Base-by-base conservation (phyloP, 305 asterid genomes). In the Solanum hybrid region DNA sequence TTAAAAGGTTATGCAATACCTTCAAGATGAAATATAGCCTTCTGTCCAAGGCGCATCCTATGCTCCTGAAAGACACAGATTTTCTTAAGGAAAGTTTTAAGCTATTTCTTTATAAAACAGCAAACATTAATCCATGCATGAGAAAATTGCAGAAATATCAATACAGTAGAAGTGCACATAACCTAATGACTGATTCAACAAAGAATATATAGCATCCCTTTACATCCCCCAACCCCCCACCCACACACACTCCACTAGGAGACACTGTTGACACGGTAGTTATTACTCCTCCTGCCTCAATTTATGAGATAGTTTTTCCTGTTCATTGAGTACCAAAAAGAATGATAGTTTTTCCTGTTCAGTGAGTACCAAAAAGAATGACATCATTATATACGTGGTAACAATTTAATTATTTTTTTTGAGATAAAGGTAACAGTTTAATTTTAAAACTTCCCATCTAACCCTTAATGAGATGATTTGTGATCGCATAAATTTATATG, bases 1-100 rank as follows among this genome's bases (percentile, higher is more conserved):
- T 10, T 81, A 56, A 86, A 14, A 90, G 37, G 31, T 32, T 37
- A 27, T 24, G 89, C 85, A 92, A 29, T 94, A 97, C 99, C 99
- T 97, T 97, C 99, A 79, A 97, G 98, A 93, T 97, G 99, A 92
- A 97, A 97, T 92, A 97, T 96, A 66, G 99, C 97, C 94, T 97
- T 97, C 93, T 97, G 99, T 87, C 99, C 99, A 26, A 95, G 98
- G 27, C 96, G 97, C 92, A 95, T 90, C 91, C 99, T 94, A 88
- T 96, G 99, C 88, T 97, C 98, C 99, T 97, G 99, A 85, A 89
- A 72, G 64, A 64, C 32, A 40, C 0, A 40, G 56, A 42, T 10
- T 84, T 51, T 84, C 20, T 46, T 4, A 51, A 17, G 87, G 73
- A 46, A 51, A 17, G 4, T 51, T 84, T 17, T 29, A 84, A 51